Percentiles rank a stretch among this genome's conserved stretches.
Evolutionary conservation across 2,329 filamentous ascomycete species (phyloP).

Genomic region (Penicillium vulpinum): DNA sequence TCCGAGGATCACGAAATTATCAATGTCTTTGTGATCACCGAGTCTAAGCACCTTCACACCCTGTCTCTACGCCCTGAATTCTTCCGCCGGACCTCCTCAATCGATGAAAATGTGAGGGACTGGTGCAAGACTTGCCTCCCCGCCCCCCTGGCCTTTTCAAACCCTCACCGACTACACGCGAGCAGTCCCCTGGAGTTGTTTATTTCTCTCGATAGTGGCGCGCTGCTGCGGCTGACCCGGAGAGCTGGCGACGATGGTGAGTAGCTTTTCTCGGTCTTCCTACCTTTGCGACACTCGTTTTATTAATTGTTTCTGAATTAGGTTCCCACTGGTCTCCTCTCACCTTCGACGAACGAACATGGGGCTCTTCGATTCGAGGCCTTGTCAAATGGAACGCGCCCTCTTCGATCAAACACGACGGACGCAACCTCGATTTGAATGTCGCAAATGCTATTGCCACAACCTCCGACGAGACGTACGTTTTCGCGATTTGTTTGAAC

Average conservation of each 20-base stretch:
- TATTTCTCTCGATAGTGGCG: constrained; percentile 60
- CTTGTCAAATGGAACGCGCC: constrained; percentile 48
- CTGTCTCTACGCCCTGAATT: constrained; percentile 80
- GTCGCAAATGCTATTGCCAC: constrained; percentile 47
- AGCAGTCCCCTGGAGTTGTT: constrained; percentile 72
- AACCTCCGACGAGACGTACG: constrained; percentile 49
- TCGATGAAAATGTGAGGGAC: constrained; percentile 72
- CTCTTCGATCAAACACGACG: constrained; percentile 45
- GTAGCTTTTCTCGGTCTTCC: constrained; percentile 5
- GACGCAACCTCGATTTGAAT: constrained; percentile 44
- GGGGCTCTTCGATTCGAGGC: constrained; percentile 51
- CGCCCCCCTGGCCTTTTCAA: constrained; percentile 72
- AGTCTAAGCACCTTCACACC: constrained; percentile 76
- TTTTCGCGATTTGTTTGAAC: constrained; percentile 84
- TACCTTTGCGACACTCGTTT: constrained; percentile 8
- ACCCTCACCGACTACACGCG: constrained; percentile 77
- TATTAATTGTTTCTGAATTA: constrained; percentile 21
- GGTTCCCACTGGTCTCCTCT: constrained; percentile 48
- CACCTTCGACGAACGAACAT: constrained; percentile 51
- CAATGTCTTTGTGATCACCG: constrained; percentile 76
- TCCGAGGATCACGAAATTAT: constrained; percentile 73
- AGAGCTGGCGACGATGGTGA: constrained; percentile 54
- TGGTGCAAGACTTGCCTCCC: constrained; percentile 74
- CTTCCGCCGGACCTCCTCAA: constrained; percentile 68
- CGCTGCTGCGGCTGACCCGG: constrained; percentile 66